Percentiles rank a stretch among this genome's conserved stretches.
phyloP scores from a whole-genome alignment of 2,329 filamentous ascomycete species.

The Teratosphaeria epicoccoides region DNA sequence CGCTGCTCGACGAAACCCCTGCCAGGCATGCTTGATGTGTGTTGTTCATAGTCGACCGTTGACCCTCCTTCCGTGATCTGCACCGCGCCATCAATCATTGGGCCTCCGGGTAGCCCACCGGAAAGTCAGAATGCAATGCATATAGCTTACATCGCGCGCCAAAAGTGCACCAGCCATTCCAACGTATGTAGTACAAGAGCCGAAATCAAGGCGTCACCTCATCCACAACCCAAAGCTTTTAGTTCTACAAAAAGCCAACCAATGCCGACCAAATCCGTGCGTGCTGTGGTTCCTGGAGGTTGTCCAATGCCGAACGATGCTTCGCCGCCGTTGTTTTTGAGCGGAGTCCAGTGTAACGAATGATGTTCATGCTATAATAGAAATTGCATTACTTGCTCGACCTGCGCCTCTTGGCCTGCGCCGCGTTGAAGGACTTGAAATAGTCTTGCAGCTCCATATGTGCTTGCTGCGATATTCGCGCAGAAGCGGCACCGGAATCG shows the following conservation, averaged over 20 bases:
- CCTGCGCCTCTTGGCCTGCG: slow-evolving; percentile 46
- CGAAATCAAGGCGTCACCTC: background rate
- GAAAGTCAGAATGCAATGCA: background rate
- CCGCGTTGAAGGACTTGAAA: slow-evolving; percentile 78
- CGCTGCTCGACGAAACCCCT: no score
- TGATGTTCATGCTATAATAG: background rate
- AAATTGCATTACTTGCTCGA: slow-evolving; percentile 8
- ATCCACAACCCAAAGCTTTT: background rate
- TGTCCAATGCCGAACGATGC: background rate
- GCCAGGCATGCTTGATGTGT: no score
- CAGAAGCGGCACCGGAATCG: slow-evolving; percentile 32
- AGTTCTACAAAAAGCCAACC: background rate
- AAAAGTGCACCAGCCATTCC: background rate
- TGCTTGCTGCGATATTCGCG: slow-evolving; percentile 57
- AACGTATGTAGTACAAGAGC: background rate
- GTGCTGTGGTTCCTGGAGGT: background rate
- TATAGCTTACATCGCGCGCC: background rate
- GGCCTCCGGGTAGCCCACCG: background rate
- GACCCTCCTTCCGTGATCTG: background rate
- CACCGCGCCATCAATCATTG: no score
- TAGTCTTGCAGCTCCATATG: slow-evolving; percentile 74
- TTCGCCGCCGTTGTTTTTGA: background rate
- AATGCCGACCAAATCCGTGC: background rate
- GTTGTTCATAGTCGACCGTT: no score
- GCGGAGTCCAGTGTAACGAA: background rate